Evolutionary conservation across 352 stramenopile species (phyloP).

Genomic region (Phytophthora foliorum): DNA sequence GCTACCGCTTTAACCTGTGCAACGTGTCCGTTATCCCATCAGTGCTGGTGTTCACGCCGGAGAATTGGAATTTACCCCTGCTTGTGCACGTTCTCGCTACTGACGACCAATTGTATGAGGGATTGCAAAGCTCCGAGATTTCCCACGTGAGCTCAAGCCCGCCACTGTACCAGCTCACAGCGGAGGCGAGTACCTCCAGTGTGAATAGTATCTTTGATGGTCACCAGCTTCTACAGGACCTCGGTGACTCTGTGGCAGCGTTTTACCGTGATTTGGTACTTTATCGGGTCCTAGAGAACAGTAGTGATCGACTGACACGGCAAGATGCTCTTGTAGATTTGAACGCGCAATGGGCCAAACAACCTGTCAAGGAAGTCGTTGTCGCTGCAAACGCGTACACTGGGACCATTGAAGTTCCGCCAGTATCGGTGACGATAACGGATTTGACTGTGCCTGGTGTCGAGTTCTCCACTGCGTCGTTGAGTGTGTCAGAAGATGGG

Average conservation of each 20-base stretch:
- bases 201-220: constrained; percentile 20
- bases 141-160: constrained; percentile 40
- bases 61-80: constrained; percentile 52
- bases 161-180: constrained; percentile 46
- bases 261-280: constrained; percentile 48
- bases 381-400: constrained; percentile 45
- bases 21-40: constrained; percentile 64
- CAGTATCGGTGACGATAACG: constrained; percentile 43
- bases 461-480: constrained; percentile 71
- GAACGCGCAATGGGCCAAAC: constrained; percentile 50
- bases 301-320: constrained; percentile 7
- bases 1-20: constrained; percentile 81
- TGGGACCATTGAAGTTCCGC: constrained; percentile 16
- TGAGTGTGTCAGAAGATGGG: constrained; percentile 73
- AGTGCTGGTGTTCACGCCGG: constrained; percentile 46
- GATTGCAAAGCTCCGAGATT: constrained; percentile 44
- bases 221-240: constrained; percentile 10
- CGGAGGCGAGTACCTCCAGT: constrained; percentile 34
- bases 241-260: constrained; percentile 21
- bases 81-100: constrained; percentile 60
- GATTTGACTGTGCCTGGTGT: constrained; percentile 68
- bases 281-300: constrained; percentile 14
- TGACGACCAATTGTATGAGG: constrained; percentile 72
- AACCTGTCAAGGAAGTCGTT: constrained; percentile 33
- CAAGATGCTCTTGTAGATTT: constrained; percentile 37